Evolutionary conservation across 2,329 filamentous ascomycete genomes (phyloP), one percentile per base, ranked within the genome.

Genomic region (Fusarium redolens): DNA sequence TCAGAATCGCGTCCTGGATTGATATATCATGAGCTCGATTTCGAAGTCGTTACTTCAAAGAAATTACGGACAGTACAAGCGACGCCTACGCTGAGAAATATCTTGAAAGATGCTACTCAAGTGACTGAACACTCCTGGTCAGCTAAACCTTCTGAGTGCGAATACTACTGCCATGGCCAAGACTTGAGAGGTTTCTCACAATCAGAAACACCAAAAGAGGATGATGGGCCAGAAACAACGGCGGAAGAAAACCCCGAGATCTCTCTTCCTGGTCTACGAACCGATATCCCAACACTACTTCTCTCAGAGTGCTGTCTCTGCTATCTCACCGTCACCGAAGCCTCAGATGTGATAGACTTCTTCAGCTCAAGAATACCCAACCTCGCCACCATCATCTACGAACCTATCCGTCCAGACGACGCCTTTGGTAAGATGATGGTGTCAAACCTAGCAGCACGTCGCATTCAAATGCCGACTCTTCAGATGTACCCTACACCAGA

Each of bases 241-340:
- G 5, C 25, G 2, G 20, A 63, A 7, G 72, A 55, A 12, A 66
- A 43, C 15, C 43, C 25, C n/a, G 59, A 64, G 38, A 30, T 65
- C 28, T 67, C 31, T 1, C 61, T 83, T 4, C 74, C 79, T 0
- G 86, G 86, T 75, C 73, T 90, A 84, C 75, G 88, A 84, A 78
- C 82, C 74, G 77, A 89, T 79, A 30, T 93, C 0, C 94, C 96
- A 0, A 99, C 96, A 0, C 84, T 99, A 13, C 83, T 99, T 30
- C 87, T 99, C 11, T 98, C 96, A 0, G 96, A 99, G 82, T 98
- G 96, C 86, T 99, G 96, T 80, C 88, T 99, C 37, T 94, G 96
- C 80, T 99, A 99, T 78, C 88, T 99, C 3, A 87, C 91, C 13
- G 87, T 91, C 0, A 77, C 86, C 0, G 87, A 91, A 57, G 92